Evolutionary conservation across 352 stramenopile genomes (phyloP), one percentile per base, ranked within the genome.

Genomic region (Elongisporangium anandrum): DNA sequence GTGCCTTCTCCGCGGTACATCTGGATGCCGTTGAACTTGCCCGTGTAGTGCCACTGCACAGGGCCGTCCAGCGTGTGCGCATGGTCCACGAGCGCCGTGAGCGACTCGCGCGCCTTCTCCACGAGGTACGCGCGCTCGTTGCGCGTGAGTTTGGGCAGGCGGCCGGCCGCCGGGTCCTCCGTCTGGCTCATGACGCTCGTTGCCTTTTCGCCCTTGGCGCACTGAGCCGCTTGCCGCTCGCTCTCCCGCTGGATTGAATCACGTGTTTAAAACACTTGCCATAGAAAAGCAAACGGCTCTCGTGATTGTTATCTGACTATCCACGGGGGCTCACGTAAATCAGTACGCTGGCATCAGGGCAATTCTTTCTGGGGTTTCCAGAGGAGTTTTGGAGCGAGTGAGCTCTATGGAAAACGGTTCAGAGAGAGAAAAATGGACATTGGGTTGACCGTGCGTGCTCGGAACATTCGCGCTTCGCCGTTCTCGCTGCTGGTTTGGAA

Each of bases 1-100:
- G 77, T 78, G 55, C 77, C 79, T 69, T 92, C 79, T 23, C 81
- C 81, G n/a, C 79, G 75, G 62, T 90, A 92, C 79, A 92, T 92
- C 50, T 89, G 79, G 58, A 92, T 90, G 49, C 79, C 79, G 34
- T 68, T 75, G 54, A 84, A 83, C 54, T 88, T 88, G 57, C 81
- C 81, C 24, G 77, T 87, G 67, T 88, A 90, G 38, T 88, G 77
- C 81, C 81, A 92, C 59, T 86, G 72, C 24, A 90, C 79, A 17
- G 81, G 81, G 0, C 81, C 81, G 47, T 88, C 76, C 29, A 90
- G 78, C 38, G 79, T 90, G 60, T 90, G 77, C 50, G 79, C 81
- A 54, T 90, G 78, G 55, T 90, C 78, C 9, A 92, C 78, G 3
- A 92, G 65, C 51, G 79, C 75, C 41, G 82, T 67, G 20, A 77